These are phyloP conservation scores for Leonotis leonurus DNA, from an alignment of 257 asterid species.

Conservation along the genomic window DNA sequence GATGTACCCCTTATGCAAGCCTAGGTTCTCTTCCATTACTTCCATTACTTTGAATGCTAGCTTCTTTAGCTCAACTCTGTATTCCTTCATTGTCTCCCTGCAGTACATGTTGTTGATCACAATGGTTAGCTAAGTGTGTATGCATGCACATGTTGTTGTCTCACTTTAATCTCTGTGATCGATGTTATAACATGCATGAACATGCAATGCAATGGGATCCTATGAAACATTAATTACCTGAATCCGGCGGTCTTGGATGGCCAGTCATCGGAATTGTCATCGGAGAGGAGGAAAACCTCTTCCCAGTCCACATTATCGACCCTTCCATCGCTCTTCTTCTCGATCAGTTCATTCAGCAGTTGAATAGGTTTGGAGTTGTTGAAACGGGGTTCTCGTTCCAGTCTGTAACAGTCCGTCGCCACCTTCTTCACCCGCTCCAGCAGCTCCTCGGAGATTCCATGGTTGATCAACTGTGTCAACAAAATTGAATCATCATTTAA, in stretches of 20 bases:
- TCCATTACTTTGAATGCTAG: constrained; percentile 53
- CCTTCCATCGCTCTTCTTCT: constrained; percentile 33
- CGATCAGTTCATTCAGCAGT: constrained; percentile 37
- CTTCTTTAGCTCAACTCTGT: constrained; percentile 53
- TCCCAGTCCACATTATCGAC: constrained; percentile 73
- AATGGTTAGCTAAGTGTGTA: neutral
- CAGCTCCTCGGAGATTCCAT: constrained; percentile 67
- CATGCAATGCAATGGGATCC: neutral
- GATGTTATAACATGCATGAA: constrained; percentile 20
- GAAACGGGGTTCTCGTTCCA: constrained; percentile 56
- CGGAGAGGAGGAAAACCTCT: constrained; percentile 73
- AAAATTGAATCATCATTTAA: neutral
- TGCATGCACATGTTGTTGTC: constrained; percentile 19
- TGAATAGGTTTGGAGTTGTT: constrained; percentile 44
- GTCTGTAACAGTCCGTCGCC: constrained; percentile 43
- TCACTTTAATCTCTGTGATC: neutral
- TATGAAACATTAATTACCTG: too few relatives aligned
- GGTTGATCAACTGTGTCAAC: constrained; percentile 50
- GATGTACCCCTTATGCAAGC: constrained; percentile 54
- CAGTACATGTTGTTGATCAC: too few relatives aligned
- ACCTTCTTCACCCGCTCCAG: constrained; percentile 72
- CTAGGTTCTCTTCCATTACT: constrained; percentile 73
- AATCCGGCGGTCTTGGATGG: constrained; percentile 44
- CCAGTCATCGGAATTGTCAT: constrained; percentile 55
- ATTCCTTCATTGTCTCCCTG: constrained; percentile 76